Evolutionary conservation across 1,284 basidiomycete species (phyloP).

Genomic region (Apiotrichum sp.): DNA sequence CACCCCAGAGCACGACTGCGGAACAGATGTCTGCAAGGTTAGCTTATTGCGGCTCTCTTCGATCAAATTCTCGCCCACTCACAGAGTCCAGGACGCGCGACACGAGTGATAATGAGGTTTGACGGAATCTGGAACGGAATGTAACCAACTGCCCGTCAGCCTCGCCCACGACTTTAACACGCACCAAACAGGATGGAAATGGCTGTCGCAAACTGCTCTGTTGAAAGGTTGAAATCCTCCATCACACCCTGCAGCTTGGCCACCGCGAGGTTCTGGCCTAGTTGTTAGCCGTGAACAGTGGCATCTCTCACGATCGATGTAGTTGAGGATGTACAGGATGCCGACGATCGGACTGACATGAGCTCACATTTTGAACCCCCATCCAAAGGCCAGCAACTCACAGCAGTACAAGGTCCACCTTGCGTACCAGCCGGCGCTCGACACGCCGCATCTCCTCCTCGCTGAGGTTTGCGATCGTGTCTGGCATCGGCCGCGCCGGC

Average conservation of each 20-base stretch:
- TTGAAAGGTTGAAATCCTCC: constrained; percentile 11
- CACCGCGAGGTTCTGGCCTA: neutral
- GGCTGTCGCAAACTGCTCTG: constrained; percentile 24
- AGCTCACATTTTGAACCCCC: neutral
- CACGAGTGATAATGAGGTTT: constrained; percentile 30
- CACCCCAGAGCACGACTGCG: constrained; percentile 30
- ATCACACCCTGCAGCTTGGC: constrained; percentile 4
- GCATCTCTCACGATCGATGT: neutral
- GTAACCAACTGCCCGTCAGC: neutral
- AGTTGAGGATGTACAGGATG: constrained; percentile 8
- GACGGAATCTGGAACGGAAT: constrained; percentile 35
- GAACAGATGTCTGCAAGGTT: constrained; percentile 15
- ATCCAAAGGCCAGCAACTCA: neutral
- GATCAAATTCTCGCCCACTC: neutral
- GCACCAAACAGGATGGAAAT: constrained; percentile 25
- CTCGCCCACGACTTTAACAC: neutral
- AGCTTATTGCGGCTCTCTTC: neutral
- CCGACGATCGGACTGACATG: neutral
- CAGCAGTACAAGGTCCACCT: constrained; percentile 32
- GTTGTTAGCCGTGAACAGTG: neutral
- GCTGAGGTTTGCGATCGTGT: constrained; percentile 21
- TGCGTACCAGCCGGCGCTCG: constrained; percentile 26
- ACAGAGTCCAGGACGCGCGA: constrained; percentile 12
- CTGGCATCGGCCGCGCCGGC: neutral
- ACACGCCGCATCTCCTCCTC: constrained; percentile 26